phyloP scores from a whole-genome alignment of 2,329 filamentous ascomycete species.

The Amauroascus verrucosus region DNA sequence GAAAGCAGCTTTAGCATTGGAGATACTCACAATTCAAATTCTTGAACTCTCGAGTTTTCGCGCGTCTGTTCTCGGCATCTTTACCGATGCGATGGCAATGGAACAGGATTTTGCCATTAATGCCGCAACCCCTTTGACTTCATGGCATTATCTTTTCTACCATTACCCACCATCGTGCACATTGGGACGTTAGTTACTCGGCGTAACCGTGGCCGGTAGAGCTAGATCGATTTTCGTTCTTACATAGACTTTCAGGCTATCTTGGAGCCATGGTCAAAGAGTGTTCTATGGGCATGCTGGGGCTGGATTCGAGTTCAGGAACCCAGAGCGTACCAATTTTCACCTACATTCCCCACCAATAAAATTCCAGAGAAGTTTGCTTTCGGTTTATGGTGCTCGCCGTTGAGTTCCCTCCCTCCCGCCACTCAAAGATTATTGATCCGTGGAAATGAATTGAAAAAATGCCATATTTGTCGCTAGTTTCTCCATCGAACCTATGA shows the following conservation, averaged over 20 bases:
- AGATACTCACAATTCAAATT: neutral
- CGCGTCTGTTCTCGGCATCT: neutral
- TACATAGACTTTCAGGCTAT: neutral
- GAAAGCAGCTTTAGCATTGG: neutral
- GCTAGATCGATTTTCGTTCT: no score
- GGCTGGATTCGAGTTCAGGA: neutral
- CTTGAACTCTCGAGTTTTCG: neutral
- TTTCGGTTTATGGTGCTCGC: neutral
- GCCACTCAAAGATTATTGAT: neutral
- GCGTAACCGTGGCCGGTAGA: no score
- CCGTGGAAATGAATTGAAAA: neutral
- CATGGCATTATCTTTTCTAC: no score
- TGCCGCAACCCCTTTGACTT: no score
- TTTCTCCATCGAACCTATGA: constrained; percentile 2
- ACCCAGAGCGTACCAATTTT: neutral
- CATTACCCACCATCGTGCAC: no score
- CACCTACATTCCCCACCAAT: neutral
- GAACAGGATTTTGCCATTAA: no score
- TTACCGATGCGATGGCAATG: no score
- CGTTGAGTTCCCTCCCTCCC: neutral
- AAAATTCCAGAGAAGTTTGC: neutral
- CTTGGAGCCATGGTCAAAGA: neutral
- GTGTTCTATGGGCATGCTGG: no score
- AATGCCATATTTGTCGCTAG: neutral
- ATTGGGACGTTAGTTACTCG: no score